Base-by-base conservation (phyloP, 331 rosid genomes). In the Saraca asoca region DNA sequence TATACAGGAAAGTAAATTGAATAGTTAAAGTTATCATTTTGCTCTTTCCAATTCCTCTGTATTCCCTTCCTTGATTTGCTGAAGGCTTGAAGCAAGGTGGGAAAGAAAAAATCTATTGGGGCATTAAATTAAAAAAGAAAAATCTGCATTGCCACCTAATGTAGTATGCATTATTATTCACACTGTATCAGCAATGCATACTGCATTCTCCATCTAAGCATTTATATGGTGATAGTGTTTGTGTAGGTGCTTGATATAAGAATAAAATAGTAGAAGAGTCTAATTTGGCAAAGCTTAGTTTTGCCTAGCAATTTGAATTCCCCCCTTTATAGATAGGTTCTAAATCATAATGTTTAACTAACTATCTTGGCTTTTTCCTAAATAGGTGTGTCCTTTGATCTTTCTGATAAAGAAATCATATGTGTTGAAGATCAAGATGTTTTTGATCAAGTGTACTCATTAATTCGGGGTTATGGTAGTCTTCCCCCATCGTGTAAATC, bases 381-480 rank as follows among this genome's bases (percentile, higher is more conserved):
- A 66, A 45, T 55, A 87, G 95, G 91, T 13, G 73, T 88, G 38
- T 85, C 95, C 0, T 93, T 93, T 70, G 98, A 93, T 72, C 96
- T 93, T 38, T 93, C 96, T 1, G 95, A 90, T 20, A 87, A 85
- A 72, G 98, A 90, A 66, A 78, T 93, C n/a, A 78, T 82, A 38
- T 90, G 94, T 62, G 70, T 93, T 2, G 90, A 90, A 81, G 95
- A 90, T 24, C 96, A 93, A 75, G 95, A 85, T 53, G 76, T 85
- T 37, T 93, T 93, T 55, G 95, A 90, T 62, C 87, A 95, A 15
- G 82, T 93, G 0, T 87, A 93, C 78, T 89, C 98, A 0, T 61
- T 93, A 73, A 62, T 87, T 67, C 82, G 85, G 29, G 73, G 71
- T 62, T 93, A 71, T 69, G 51, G 48, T 13, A 8, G 19, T 69